Evolutionary conservation across 208 protist species (phyloP), one percentile per base, ranked within the genome.

Genomic region (Jaenimonas drosophilae): DNA sequence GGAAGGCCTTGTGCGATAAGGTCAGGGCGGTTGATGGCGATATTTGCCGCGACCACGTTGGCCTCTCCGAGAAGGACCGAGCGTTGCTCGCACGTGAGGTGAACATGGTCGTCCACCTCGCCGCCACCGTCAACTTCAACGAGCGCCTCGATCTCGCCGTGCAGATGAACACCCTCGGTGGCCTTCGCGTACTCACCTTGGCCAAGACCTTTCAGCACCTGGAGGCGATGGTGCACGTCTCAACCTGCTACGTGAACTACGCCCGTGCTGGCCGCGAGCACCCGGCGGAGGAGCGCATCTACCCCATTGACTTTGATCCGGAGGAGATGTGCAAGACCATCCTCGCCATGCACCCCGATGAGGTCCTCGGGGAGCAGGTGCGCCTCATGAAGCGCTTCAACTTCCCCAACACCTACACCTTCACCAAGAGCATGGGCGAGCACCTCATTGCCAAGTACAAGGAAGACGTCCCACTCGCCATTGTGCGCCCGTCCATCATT

Each of bases 351-450:
- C 55, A 79, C 54, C 26, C 58, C 16, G 45, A 32, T 14, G 75
- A 91, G 53, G 58, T 92, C 23, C 54, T 49, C 25, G 24, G 0
- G 0, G 56, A 82, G 33, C 40, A 54, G 25, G 23, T 26, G 14
- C 19, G 52, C 37, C 34, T 86, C n/a, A 58, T 95, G 3, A 67
- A 82, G 42, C 45, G 66, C 29, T 68, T 76, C 43, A 56, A 59
- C 28, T 95, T 85, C 63, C 71, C 77, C 9, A 95, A 95, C 64
- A 95, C 87, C 12, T 95, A 95, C 64, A 91, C 83, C 11, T 75
- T 92, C 64, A 92, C 87, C 29, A 95, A 95, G 63, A 70, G 49
- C 40, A 72, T 95, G 31, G 71, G 77, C 21, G 87, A 95, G 64
- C 70, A 76, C 30, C 54, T 95, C 26, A 49, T 92, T 12, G 23